Conservation (phyloP, 2,329 filamentous ascomycete species). For the Ophiostoma pallidulum region DNA sequence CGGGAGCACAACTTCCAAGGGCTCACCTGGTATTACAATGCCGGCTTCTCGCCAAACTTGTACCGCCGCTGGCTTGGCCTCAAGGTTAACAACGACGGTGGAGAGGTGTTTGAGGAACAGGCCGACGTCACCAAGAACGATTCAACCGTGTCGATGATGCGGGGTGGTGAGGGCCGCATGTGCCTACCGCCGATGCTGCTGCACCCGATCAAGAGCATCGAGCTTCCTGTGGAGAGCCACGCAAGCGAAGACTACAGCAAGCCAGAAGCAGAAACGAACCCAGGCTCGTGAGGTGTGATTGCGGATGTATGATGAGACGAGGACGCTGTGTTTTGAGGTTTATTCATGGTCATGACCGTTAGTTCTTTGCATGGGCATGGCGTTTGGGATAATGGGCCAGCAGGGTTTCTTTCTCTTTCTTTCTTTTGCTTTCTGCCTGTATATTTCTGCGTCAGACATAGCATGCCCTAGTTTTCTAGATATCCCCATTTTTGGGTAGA, state of each 20-base stretch:
- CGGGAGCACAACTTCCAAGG: slow-evolving; percentile 83
- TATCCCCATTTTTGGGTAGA: slow-evolving; percentile 1
- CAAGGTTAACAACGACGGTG: slow-evolving; percentile 67
- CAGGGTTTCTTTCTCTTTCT: background rate
- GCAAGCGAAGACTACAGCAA: slow-evolving; percentile 38
- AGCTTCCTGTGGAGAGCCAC: slow-evolving; percentile 52
- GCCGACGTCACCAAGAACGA: slow-evolving; percentile 43
- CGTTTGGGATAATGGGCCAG: background rate
- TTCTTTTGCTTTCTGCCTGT: background rate
- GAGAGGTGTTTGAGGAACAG: slow-evolving; percentile 62
- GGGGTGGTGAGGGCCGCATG: slow-evolving; percentile 72
- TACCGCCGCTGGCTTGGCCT: slow-evolving; percentile 83
- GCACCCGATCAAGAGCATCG: slow-evolving; percentile 76
- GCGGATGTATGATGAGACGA: no score
- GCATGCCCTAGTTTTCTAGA: no score
- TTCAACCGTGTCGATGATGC: slow-evolving; percentile 40
- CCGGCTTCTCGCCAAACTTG: slow-evolving; percentile 68
- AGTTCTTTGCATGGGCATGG: background rate
- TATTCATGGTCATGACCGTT: no score
- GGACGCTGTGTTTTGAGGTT: background rate
- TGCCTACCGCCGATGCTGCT: slow-evolving; percentile 83
- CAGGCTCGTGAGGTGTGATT: slow-evolving; percentile 27
- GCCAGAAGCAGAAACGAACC: slow-evolving; percentile 41
- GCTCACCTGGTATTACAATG: slow-evolving; percentile 87
- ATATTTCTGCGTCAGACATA: no score